Base-by-base conservation (phyloP, 306 rosid genomes). In the Abrus precatorius region DNA sequence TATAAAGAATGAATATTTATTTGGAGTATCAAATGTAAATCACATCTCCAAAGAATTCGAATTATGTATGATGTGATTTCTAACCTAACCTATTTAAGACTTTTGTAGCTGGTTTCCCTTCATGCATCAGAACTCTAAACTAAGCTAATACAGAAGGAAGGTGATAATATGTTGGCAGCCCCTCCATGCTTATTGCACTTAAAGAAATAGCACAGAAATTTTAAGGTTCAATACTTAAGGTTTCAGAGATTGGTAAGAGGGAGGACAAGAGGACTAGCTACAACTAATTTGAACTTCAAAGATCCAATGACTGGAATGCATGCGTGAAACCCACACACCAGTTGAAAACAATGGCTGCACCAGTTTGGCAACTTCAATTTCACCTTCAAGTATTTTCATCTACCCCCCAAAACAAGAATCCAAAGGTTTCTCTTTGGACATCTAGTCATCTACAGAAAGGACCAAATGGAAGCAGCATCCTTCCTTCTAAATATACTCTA, bases 41-140 rank as follows among this genome's bases (percentile, higher is more conserved):
- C 63, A 71, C 62, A 74, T 79, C 60, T 57, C 32, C 38, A 72
- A 48, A 66, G 45, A 62, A 54, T 33, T 56, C 6, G n/a, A 38
- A 62, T 36, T 55, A 20, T 57, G 55, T 48, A 57, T 30, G 49
- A 59, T 1, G 62, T 49, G 65, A 77, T 54, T 45, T 54, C 41
- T 68, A 55, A 48, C 76, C 76, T 38, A 45, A 68, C 40, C 60
- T 33, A 34, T 52, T 30, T 54, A 41, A 20, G 54, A 57, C 34
- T 56, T 66, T 8, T 34, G 33, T 20, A n/a, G 41, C 45, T 43
- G 54, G 27, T 75, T 61, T 34, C 53, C 34, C 49, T 66, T 54
- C 68, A 59, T 9, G 64, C 56, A 56, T 65, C 38, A 77, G 70
- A 70, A 55, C 68, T 49, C 34, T 60, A 36, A 36, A 36, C 40